These are phyloP conservation scores for Orbilia ellipsospora DNA, from an alignment of 2,329 filamentous ascomycete genomes.

Conservation along the genomic window DNA sequence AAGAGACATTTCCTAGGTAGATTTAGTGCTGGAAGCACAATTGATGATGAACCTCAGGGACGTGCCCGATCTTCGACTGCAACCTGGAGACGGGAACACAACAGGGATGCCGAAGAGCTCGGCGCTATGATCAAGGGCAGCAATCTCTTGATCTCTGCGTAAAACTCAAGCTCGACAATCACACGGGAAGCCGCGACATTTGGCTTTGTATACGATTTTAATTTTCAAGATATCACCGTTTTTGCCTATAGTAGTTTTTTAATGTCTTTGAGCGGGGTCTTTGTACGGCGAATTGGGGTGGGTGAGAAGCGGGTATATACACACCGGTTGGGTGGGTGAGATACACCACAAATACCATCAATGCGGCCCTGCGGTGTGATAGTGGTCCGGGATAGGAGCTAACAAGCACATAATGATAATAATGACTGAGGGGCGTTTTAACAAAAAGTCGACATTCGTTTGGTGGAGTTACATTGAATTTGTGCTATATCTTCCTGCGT, in stretches of 20 bases:
- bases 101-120: constrained; percentile 49
- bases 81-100: constrained; percentile 50
- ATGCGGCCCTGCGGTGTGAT: too few relatives aligned
- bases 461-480: constrained; percentile 41
- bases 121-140: constrained; percentile 53
- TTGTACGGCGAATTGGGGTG: neutral
- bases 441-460: constrained; percentile 53
- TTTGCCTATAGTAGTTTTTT: constrained; percentile 9
- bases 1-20: constrained; percentile 83
- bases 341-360: constrained; percentile 14
- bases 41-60: constrained; percentile 14
- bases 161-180: constrained; percentile 1
- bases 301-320: neutral
- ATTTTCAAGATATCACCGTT: constrained; percentile 6
- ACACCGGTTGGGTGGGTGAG: neutral
- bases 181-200: neutral
- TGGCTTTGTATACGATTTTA: constrained; percentile 10
- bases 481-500: neutral
- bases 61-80: constrained; percentile 38
- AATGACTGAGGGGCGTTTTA: constrained; percentile 43
- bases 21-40: constrained; percentile 68
- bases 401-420: constrained; percentile 49
- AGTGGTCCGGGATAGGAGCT: constrained; percentile 4
- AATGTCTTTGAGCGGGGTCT: neutral
- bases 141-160: constrained; percentile 51